Conservation (phyloP, 164 flowering plant genomes). For the Santalum album region DNA sequence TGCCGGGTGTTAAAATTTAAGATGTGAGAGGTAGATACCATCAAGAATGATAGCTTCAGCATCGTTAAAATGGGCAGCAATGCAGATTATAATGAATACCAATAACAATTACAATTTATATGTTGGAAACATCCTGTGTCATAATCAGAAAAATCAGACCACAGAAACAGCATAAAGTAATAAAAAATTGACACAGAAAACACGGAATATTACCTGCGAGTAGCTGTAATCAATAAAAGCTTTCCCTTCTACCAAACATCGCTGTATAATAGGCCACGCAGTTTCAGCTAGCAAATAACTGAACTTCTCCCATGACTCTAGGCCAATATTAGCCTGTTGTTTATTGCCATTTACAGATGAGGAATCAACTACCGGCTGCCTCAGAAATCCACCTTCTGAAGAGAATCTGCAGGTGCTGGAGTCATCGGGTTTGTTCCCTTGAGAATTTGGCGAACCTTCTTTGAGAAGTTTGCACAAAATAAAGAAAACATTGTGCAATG, state of each 20-base stretch:
- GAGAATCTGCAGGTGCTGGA: conserved; percentile 25
- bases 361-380: conserved; percentile 43
- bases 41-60: not conserved
- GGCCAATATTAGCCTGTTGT: conserved; percentile 19
- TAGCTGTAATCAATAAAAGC: conserved; percentile 38
- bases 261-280: conserved; percentile 56
- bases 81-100: too few species aligned
- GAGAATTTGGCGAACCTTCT: conserved; percentile 36
- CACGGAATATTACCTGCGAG: conserved; percentile 53
- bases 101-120: too few species aligned
- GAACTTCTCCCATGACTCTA: conserved; percentile 36
- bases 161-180: too few species aligned
- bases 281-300: conserved; percentile 37
- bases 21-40: not conserved
- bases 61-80: too few species aligned
- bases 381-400: conserved; percentile 78
- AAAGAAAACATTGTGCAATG: conserved; percentile 76
- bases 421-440: conserved; percentile 16
- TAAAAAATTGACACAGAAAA: not conserved
- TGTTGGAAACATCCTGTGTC: too few species aligned
- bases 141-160: too few species aligned
- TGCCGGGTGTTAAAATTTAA: not conserved
- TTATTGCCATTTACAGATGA: conserved; percentile 9
- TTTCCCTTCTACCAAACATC: conserved; percentile 74
- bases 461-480: conserved; percentile 56